Base-by-base conservation (phyloP, 1,284 basidiomycete genomes). In the Wolfiporia cocos region DNA sequence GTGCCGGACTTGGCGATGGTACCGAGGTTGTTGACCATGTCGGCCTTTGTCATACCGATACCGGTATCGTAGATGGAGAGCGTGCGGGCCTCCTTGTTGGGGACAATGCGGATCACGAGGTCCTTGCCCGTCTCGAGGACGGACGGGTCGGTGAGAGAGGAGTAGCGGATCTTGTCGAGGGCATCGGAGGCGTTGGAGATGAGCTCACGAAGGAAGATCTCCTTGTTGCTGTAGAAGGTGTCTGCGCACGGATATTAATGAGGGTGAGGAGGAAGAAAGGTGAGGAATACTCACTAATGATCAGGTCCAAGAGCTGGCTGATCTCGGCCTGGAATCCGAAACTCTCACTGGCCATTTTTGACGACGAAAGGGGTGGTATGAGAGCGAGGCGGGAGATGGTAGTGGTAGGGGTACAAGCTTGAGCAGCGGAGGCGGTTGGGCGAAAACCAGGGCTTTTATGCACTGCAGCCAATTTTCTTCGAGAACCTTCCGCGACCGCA, bases 11-110 rank as follows among this genome's bases (percentile, higher is more conserved):
- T 99, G 71, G 95, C 95, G 65, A 99, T 99, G 46, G 96, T 99
- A 76, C 95, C 96, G 52, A 99, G 81, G 81, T 99, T 99, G 83
- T 96, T 97, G 68, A 96, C 92, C 61, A 94, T 77, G 69, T 94
- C 91, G 49, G 92, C 92, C 78, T 97, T 97, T 75, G 92, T 97
- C 92, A 96, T 96, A 67, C 96, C 95, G 55, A 99, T 77, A 86
- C 96, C 96, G 48, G 92, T 90, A 68, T 99, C 95, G 50, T 92
- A 90, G 68, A 99, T 85, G 65, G 79, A 74, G 48, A 99, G 82
- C 48, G 86, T 68, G 66, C 95, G 96, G 76, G 90, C 88, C 73
- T 96, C 93, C 76, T 93, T 93, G 81, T 98, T 86, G 51, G 92
- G 92, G 52, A 73, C 80, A 74, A 97, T 91, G 47, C 89, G 86